Evolutionary conservation across 2,329 filamentous ascomycete genomes (phyloP).

Genomic region (Aspergillus sp.): DNA sequence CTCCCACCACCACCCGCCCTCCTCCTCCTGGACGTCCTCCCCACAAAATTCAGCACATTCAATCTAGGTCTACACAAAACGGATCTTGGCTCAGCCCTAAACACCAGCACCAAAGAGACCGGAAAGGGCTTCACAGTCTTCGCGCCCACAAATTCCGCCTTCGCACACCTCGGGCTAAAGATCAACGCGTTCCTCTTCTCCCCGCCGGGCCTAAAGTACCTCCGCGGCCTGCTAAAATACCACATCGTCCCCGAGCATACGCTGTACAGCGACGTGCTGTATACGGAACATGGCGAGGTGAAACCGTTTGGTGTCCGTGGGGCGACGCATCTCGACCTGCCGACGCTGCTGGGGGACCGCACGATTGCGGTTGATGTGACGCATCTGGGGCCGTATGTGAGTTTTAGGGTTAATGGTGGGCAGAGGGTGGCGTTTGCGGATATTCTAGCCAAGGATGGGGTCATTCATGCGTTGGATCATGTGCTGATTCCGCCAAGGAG

Average conservation of each 20-base stretch:
- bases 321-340: slow-evolving; percentile 62
- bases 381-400: slow-evolving; percentile 68
- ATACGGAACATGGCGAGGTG: slow-evolving; percentile 60
- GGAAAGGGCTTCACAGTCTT: slow-evolving; percentile 73
- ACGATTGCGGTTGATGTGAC: slow-evolving; percentile 73
- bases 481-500: slow-evolving; percentile 77
- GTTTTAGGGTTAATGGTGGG: slow-evolving; percentile 76
- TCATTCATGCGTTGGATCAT: slow-evolving; percentile 74
- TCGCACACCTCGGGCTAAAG: slow-evolving; percentile 70
- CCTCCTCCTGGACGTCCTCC: slow-evolving; percentile 67
- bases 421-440: slow-evolving; percentile 69
- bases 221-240: slow-evolving; percentile 78
- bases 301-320: slow-evolving; percentile 37
- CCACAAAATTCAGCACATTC: slow-evolving; percentile 77
- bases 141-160: slow-evolving; percentile 81
- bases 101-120: slow-evolving; percentile 34
- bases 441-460: slow-evolving; percentile 75
- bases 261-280: slow-evolving; percentile 73
- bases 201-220: slow-evolving; percentile 71
- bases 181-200: slow-evolving; percentile 89
- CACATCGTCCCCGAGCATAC: slow-evolving; percentile 75
- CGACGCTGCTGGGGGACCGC: slow-evolving; percentile 70
- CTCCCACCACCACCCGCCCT: slow-evolving; percentile 71
- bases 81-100: slow-evolving; percentile 59
- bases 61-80: slow-evolving; percentile 76